Base-by-base conservation (phyloP, 2,329 filamentous ascomycete genomes). In the Teratosphaeria nubilosa region DNA sequence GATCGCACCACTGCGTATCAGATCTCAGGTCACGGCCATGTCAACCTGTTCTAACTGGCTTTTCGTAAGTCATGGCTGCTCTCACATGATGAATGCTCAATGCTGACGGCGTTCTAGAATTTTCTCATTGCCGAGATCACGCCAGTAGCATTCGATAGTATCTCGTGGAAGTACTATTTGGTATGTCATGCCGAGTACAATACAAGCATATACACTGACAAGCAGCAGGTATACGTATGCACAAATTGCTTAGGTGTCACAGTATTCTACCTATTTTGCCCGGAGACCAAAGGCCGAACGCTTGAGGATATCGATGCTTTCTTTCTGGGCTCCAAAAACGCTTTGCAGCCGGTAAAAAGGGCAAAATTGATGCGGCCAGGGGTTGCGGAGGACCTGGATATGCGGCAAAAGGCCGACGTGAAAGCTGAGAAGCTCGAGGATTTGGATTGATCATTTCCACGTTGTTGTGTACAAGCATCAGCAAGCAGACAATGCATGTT, bases 201-300 rank as follows among this genome's bases (percentile, higher is more conserved):
- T 22, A n/a, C 27, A 20, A 5, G 41, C 41, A 48, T n/a, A 9
- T 53, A 6, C 51, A 14, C 14, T 30, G 13, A 30, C 24, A 53
- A 9, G 25, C 51, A n/a, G 20, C 30, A 30, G 30, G 25, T 87
- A 60, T 87, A 86, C 64, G 83, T 84, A 0, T 66, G 65, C 51
- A 84, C 86, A 69, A 86, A 57, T 48, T 76, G 78, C 61, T 71
- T 79, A 58, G 82, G 83, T 64, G 76, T 83, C 0, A 79, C 80
- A 0, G 59, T 62, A 3, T 63, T 69, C 31, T 70, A 69, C 54
- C 60, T 70, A n/a, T 66, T 68, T 37, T 22, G 60, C 9, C 66
- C 66, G 2, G 66, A 68, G 52, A 69, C 67, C 0, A 65, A 63
- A 50, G 64, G 66, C 22, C 56, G 68, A 41, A 66, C 63, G 7